Evolutionary conservation across 148 eudicot genomes (phyloP), one percentile per base, ranked within the genome.

Genomic region (Camellia granthamiana): DNA sequence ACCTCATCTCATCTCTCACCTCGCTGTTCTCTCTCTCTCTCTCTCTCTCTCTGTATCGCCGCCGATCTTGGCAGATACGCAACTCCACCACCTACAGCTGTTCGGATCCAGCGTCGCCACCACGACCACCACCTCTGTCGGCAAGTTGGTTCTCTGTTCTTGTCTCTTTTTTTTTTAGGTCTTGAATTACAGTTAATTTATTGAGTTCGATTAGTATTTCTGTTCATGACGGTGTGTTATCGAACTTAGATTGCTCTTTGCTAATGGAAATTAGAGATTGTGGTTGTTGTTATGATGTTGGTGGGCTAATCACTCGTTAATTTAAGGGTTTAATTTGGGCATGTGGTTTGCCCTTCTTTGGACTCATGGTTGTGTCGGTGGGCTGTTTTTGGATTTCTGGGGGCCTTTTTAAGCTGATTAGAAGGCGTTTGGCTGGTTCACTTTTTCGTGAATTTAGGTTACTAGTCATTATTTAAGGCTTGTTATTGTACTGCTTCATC

Each of bases 281-380:
- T 38, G 41, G 46, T 38, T 18, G 61, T n/a, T 52, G 38, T 65
- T 30, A 30, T 49, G 52, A 38, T 78, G 73, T 78, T 41, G 64
- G 80, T 84, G 86, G 84, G 78, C 79, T 72, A 78, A 51, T 51
- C 84, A 56, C 75, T 65, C 51, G 30, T 18, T 70, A 70, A 76
- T 78, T 84, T 44, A 7, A 7, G 41, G 81, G 63, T 71, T 19
- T 65, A 72, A 77, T 63, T 83, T 82, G 79, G 89, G 83, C 75
- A 79, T 75, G 78, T 86, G 85, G 88, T 87, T 83, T 51, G 66
- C 21, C 74, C 75, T 85, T 80, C 77, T 81, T 84, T 77, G 81
- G 84, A 80, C 78, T 77, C 76, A 77, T 82, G 81, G 80, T 73
- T 84, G 66, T 75, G 82, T 83, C 49, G 77, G 68, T 75, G 78